These are phyloP conservation scores for Liriodendron chinense DNA, from an alignment of 164 flowering plant genomes.

Conservation along the genomic window DNA sequence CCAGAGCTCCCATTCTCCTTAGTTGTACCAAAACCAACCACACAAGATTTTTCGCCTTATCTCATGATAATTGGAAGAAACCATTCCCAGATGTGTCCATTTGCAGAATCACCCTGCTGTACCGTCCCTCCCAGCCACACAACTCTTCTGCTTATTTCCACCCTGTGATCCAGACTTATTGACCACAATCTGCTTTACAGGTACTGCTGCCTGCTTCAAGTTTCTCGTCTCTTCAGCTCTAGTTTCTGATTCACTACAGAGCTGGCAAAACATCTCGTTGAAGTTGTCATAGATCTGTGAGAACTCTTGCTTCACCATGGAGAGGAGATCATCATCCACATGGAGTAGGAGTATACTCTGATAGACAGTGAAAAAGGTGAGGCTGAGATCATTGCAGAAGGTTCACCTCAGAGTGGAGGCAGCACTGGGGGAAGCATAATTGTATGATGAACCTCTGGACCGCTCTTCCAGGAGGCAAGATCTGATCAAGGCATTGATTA, in stretches of 20 bases:
- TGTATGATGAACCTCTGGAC: too few relatives aligned
- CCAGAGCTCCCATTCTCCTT: constrained; percentile 54
- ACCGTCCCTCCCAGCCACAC: constrained; percentile 43
- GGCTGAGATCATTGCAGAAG: too few relatives aligned
- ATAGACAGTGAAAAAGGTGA: too few relatives aligned
- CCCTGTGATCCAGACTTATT: constrained; percentile 39
- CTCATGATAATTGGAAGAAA: constrained; percentile 46
- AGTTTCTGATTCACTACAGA: constrained; percentile 77
- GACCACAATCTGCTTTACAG: constrained; percentile 25
- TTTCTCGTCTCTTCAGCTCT: constrained; percentile 84
- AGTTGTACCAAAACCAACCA: constrained; percentile 32
- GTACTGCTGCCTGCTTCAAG: constrained; percentile 51
- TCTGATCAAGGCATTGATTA: too few relatives aligned
- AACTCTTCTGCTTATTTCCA: constrained; percentile 42
- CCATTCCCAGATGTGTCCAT: constrained; percentile 43
- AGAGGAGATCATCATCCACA: too few relatives aligned
- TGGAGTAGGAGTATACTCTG: too few relatives aligned
- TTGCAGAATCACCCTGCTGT: constrained; percentile 43
- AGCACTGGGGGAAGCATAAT: too few relatives aligned
- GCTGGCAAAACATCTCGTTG: constrained; percentile 53
- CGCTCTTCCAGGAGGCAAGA: too few relatives aligned
- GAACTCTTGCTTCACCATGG: too few relatives aligned
- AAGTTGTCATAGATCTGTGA: too few relatives aligned
- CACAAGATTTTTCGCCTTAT: constrained; percentile 24
- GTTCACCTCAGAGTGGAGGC: too few relatives aligned